Evolutionary conservation across 179 eudicot genomes (phyloP).

Genomic region (Beta lomatogona): DNA sequence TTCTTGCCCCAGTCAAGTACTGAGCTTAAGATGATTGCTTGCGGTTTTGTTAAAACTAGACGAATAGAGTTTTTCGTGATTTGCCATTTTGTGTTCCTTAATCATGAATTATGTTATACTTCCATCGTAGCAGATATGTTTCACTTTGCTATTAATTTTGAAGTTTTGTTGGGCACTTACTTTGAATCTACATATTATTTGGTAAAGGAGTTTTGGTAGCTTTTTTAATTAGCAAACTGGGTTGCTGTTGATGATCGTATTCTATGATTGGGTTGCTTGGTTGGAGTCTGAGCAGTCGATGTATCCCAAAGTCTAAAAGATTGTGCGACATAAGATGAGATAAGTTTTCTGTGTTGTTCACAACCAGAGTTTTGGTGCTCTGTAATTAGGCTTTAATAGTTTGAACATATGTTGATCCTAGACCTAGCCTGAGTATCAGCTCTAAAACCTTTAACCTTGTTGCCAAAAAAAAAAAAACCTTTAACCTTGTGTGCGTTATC

Average conservation of each 20-base stretch:
- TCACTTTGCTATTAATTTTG: background rate
- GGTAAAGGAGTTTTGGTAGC: background rate
- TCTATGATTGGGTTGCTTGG: too few relatives aligned
- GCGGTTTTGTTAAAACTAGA: constrained; percentile 30
- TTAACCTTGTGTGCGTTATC: too few relatives aligned
- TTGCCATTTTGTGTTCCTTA: background rate
- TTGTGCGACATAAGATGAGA: too few relatives aligned
- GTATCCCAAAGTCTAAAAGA: too few relatives aligned
- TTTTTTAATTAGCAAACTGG: background rate
- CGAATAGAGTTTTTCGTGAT: constrained; percentile 2
- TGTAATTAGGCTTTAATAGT: too few relatives aligned
- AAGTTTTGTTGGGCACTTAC: background rate
- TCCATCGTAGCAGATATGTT: background rate
- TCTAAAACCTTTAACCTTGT: too few relatives aligned
- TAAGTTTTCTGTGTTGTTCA: too few relatives aligned
- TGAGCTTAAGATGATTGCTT: constrained; percentile 22
- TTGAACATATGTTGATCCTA: too few relatives aligned
- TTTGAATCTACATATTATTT: background rate
- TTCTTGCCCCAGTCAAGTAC: constrained; percentile 74
- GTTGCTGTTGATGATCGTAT: background rate
- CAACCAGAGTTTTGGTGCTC: too few relatives aligned
- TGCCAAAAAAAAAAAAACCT: too few relatives aligned
- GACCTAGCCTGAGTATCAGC: too few relatives aligned
- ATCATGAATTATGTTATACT: background rate
- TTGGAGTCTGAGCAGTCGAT: too few relatives aligned